Conservation (phyloP, 306 rosid genomes). For the Begonia peltatifolia region DNA sequence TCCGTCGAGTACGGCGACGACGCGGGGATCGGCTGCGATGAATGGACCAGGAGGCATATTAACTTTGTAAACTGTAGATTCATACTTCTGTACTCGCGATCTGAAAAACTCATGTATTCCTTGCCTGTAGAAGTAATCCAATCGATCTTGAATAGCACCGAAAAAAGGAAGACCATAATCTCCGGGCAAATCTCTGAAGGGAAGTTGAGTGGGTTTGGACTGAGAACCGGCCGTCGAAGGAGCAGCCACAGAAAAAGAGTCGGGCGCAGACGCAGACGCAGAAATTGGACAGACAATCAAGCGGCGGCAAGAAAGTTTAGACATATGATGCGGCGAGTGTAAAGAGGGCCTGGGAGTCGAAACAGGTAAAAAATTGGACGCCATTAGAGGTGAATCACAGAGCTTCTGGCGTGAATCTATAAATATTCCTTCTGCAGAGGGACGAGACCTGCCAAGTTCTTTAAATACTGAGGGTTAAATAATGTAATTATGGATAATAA, state of each 20-base stretch:
- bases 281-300: conserved; percentile 12
- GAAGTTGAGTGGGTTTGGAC: conserved; percentile 20
- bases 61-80: conserved; percentile 63
- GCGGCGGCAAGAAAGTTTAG: background rate
- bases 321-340: too few species aligned
- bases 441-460: too few species aligned
- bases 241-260: conserved; percentile 13
- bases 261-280: conserved; percentile 42
- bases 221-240: conserved; percentile 11
- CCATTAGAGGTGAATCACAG: too few species aligned
- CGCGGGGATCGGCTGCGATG: conserved; percentile 38
- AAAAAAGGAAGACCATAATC: conserved; percentile 53
- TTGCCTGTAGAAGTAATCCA: conserved; percentile 61
- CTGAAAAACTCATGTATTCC: conserved; percentile 53
- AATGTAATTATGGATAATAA: too few species aligned
- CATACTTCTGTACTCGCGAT: conserved; percentile 38
- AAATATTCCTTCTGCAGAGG: too few species aligned
- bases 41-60: conserved; percentile 90
- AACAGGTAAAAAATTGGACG: too few species aligned
- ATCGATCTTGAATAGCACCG: conserved; percentile 55
- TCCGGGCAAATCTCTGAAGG: conserved; percentile 57
- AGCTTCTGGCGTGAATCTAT: too few species aligned
- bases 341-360: too few species aligned
- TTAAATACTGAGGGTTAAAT: too few species aligned
- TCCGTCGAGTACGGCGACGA: conserved; percentile 66